phyloP scores from a whole-genome alignment of 345 rosid species.

The Populus simonii region DNA sequence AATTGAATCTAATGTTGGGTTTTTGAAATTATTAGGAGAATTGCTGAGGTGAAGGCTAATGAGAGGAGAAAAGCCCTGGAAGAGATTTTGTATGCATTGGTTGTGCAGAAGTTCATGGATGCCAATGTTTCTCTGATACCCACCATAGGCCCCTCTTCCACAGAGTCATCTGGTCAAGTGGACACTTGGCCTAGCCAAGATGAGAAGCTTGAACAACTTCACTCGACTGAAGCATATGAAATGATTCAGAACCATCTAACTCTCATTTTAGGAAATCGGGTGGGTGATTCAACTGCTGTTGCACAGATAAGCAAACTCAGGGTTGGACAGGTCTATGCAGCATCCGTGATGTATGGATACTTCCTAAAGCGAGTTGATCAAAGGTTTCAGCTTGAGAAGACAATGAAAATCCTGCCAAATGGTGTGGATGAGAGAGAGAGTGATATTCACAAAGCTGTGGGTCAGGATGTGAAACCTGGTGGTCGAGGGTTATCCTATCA shows the following conservation, averaged over 20 bases:
- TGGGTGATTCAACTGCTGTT: constrained; percentile 50
- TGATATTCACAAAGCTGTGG: constrained; percentile 28
- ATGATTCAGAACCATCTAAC: constrained; percentile 95
- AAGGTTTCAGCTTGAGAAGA: constrained; percentile 94
- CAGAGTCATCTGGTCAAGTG: constrained; percentile 56
- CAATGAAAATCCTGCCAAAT: constrained; percentile 78
- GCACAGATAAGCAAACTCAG: constrained; percentile 83
- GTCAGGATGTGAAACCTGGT: constrained; percentile 31
- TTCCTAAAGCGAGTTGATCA: constrained; percentile 91
- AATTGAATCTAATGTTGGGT: not conserved
- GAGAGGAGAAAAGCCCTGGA: constrained; percentile 76
- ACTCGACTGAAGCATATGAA: constrained; percentile 84
- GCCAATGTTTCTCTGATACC: constrained; percentile 78
- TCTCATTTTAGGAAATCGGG: constrained; percentile 69
- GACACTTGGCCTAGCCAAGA: constrained; percentile 69
- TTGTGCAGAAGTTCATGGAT: constrained; percentile 94
- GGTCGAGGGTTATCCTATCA: constrained; percentile 29
- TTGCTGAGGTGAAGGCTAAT: constrained; percentile 88
- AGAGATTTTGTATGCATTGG: constrained; percentile 83
- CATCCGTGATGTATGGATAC: constrained; percentile 95
- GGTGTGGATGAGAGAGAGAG: constrained; percentile 31
- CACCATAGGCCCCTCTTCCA: constrained; percentile 42
- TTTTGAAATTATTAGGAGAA: constrained; percentile 54
- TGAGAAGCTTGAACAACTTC: constrained; percentile 67
- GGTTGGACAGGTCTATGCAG: constrained; percentile 99